Base-by-base conservation (phyloP, 164 flowering plant genomes). In the Paratinospora sagittata region DNA sequence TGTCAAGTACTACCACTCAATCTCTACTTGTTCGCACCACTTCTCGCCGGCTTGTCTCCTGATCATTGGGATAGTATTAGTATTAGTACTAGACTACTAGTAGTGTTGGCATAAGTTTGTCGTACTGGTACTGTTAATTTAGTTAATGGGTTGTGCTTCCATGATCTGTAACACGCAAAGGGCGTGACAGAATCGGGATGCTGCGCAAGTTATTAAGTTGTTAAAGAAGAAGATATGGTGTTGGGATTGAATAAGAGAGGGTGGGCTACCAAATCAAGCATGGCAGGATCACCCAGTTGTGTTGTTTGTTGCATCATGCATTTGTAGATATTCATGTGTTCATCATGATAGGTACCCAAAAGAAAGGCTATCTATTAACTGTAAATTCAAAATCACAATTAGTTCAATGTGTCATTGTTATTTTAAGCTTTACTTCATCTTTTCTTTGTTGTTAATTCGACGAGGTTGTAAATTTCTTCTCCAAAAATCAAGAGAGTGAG, bases 191-290 rank as follows among this genome's bases (percentile, higher is more conserved):
- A 37, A 66, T 11, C 13, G 27, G 19, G 21, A n/a, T 8, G 34
- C 34, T 30, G 16, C 30, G 5, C n/a, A 49, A 27, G 24, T 55
- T 21, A 30, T 30, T 2, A 19, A 19, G 34, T 16, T 47, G 68
- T 66, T 66, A 52, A 2, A 47, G 6, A 19, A 41, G 13, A 11
- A 41, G 4, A 24, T 66, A 66, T 23, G 27, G 68, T 66, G 34
- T 57, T 26, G 19, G 36, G 12, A 27, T 26, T 58, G 33, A 61
- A 61, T 61, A 61, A 61, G 34, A 61, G 34, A 61, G 33, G 8
- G 64, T 60, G 63, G 63, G 63, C 63, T 21, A 60, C 11, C 63
- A 60, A 52, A 43, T 43, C 47, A 43, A 43, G 60, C 60, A 4
- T 7, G 57, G 57, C n/a, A 12, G 60, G 30, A n/a, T 61, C 33